phyloP scores from a whole-genome alignment of 768 basidiomycete genomes.

The Tylopilus cervinicoccineus region DNA sequence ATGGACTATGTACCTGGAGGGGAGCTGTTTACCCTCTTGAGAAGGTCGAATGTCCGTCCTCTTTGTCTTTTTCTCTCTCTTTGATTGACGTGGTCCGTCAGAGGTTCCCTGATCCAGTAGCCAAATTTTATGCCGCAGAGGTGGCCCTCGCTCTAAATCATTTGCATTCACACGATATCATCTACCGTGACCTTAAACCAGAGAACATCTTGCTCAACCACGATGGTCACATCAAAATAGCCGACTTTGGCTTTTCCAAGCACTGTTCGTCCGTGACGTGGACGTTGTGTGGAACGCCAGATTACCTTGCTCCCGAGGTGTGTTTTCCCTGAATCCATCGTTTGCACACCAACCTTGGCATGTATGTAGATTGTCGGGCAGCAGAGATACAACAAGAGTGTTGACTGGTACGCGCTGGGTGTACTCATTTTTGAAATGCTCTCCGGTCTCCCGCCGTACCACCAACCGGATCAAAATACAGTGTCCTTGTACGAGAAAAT shows the following conservation, averaged over 20 bases:
- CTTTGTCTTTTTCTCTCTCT: constrained; percentile 10
- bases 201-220: constrained; percentile 91
- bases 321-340: constrained; percentile 16
- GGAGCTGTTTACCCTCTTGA: constrained; percentile 90
- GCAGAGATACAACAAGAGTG: constrained; percentile 89
- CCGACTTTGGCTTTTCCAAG: constrained; percentile 97
- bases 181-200: constrained; percentile 97
- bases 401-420: constrained; percentile 98
- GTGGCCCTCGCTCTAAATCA: constrained; percentile 91
- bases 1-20: constrained; percentile 97
- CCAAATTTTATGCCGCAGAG: constrained; percentile 96
- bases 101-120: constrained; percentile 95
- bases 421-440: constrained; percentile 98
- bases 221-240: constrained; percentile 97
- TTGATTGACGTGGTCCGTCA: constrained; percentile 31
- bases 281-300: constrained; percentile 94
- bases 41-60: constrained; percentile 76
- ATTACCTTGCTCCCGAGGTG: constrained; percentile 96
- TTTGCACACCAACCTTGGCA: constrained; percentile 5
- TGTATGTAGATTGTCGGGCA: constrained; percentile 63
- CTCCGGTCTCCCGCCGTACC: constrained; percentile 92
- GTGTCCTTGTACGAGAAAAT: constrained; percentile 92
- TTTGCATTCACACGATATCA: constrained; percentile 81
- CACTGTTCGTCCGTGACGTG: constrained; percentile 82
- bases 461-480: constrained; percentile 80